Evolutionary conservation across 306 rosid genomes (phyloP).

Genomic region (Vachellia pachyceras): DNA sequence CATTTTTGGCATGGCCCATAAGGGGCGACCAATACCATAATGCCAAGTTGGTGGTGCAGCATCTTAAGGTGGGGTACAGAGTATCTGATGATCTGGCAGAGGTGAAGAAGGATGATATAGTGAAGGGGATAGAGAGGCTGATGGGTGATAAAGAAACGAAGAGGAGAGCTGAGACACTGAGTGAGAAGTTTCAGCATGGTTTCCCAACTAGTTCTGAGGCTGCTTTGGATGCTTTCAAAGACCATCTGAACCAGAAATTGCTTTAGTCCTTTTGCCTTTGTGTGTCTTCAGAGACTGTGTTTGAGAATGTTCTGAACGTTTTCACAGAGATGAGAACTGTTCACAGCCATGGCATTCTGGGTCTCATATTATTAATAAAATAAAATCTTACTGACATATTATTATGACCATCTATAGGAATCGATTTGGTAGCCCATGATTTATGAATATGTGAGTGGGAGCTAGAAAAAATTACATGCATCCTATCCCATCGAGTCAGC

Average conservation of each 20-base stretch:
- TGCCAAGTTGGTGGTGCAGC: slow-evolving; percentile 56
- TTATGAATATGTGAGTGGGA: too few species aligned
- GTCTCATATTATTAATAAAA: background rate
- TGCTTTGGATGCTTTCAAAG: slow-evolving; percentile 55
- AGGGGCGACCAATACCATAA: slow-evolving; percentile 64
- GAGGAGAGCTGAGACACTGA: slow-evolving; percentile 33
- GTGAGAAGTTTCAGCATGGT: slow-evolving; percentile 51
- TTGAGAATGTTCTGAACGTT: background rate
- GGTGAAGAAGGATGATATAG: slow-evolving; percentile 50
- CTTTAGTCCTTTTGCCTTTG: background rate
- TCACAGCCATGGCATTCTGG: too few species aligned
- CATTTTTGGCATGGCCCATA: slow-evolving; percentile 73
- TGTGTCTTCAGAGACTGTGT: too few species aligned
- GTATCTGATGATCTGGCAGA: slow-evolving; percentile 41
- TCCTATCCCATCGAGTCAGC: too few species aligned
- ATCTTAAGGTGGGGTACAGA: slow-evolving; percentile 58
- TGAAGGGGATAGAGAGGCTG: slow-evolving; percentile 54
- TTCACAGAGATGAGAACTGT: background rate
- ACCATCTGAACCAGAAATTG: background rate
- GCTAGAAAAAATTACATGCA: too few species aligned
- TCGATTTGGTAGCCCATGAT: too few species aligned
- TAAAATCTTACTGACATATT: too few species aligned
- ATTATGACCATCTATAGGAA: background rate
- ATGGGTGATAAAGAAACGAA: slow-evolving; percentile 53
- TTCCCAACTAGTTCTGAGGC: slow-evolving; percentile 53